phyloP scores from a whole-genome alignment of 768 basidiomycete species.

The Tricholoma sp. region DNA sequence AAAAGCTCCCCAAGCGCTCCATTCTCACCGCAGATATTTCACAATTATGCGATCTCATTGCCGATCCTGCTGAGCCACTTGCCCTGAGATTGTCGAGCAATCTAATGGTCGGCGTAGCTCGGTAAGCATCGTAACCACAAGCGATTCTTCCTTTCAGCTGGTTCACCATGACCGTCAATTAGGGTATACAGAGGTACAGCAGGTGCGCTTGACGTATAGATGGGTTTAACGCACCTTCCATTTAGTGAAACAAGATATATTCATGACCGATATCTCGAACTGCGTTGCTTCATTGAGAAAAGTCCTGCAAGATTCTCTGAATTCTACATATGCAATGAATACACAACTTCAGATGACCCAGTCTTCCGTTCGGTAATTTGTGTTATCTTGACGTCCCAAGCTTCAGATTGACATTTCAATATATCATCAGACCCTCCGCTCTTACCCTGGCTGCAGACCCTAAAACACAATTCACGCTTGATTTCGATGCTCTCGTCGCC shows the following conservation, averaged over 20 bases:
- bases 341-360: constrained; percentile 69
- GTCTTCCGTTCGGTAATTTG: constrained; percentile 51
- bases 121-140: constrained; percentile 40
- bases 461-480: constrained; percentile 40
- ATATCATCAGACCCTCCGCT: constrained; percentile 36
- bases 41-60: constrained; percentile 75
- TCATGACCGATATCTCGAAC: constrained; percentile 72
- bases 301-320: constrained; percentile 61
- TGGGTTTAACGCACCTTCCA: constrained; percentile 3
- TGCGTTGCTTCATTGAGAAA: constrained; percentile 79
- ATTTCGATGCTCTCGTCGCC: constrained; percentile 62
- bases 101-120: constrained; percentile 83
- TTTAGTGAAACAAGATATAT: constrained; percentile 80
- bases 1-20: constrained; percentile 75
- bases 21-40: constrained; percentile 83
- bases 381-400: background rate
- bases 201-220: constrained; percentile 30
- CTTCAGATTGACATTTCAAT: background rate
- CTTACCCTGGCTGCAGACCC: constrained; percentile 52
- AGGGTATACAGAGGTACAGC: constrained; percentile 44
- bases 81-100: constrained; percentile 86
- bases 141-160: background rate
- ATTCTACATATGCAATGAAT: constrained; percentile 37
- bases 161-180: background rate
- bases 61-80: constrained; percentile 79